Conservation (phyloP, 345 rosid genomes). For the Lenwebbia sp. region DNA sequence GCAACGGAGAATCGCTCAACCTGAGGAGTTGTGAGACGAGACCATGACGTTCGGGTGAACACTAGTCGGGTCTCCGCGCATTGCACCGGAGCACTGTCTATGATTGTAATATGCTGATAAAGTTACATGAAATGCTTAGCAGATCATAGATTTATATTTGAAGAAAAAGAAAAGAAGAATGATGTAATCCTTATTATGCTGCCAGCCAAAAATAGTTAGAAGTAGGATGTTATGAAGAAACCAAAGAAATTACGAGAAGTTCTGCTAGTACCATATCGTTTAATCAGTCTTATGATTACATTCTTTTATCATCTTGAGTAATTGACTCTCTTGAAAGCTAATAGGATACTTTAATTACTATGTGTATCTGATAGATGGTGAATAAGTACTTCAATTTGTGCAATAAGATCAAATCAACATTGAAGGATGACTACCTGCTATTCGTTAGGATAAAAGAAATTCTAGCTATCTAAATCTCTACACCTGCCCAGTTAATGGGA, state of each 20-base stretch:
- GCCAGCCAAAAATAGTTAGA: background rate
- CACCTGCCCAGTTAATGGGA: background rate
- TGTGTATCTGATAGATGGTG: background rate
- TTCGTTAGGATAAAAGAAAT: background rate
- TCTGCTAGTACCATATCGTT: background rate
- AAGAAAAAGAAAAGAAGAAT: background rate
- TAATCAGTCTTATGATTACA: background rate
- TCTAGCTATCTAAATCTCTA: background rate
- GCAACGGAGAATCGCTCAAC: background rate
- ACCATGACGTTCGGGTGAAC: background rate
- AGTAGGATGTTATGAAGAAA: background rate
- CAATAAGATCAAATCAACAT: background rate
- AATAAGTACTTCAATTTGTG: background rate
- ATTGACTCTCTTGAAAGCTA: background rate
- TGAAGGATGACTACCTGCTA: background rate
- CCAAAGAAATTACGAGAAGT: background rate
- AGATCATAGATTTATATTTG: background rate
- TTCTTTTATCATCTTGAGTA: background rate
- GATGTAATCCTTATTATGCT: background rate
- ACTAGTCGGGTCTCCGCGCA: background rate
- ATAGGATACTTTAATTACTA: background rate
- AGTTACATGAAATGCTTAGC: background rate
- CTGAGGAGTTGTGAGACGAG: background rate
- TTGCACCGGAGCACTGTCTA: background rate
- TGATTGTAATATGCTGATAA: background rate